Base-by-base conservation (phyloP, 202 grass and related monocot species). In the Thinopyrum obtusiflorum region DNA sequence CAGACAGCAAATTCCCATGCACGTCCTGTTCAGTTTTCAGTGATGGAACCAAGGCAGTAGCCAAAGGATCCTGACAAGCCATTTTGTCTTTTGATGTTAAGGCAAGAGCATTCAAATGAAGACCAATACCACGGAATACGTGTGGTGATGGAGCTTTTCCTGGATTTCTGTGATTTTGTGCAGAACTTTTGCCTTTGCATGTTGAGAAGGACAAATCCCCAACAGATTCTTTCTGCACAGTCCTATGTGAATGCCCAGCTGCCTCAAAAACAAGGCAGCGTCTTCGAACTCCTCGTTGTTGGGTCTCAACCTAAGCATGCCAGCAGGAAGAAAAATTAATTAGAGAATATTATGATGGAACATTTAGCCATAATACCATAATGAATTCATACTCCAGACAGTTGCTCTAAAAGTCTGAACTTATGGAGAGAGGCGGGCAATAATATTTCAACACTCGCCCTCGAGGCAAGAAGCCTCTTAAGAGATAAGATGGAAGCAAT, bases 201-300 rank as follows among this genome's bases (percentile, higher is more conserved):
- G 82, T 65, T 71, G 87, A 79, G 32, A 61, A 74, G 61, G 88
- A 88, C 65, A 83, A 12, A 81, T 79, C 27, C 11, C 65, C 63
- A 55, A 51, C 82, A 75, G 83, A 62, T 27, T 53, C 86, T 47
- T 84, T 84, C 44, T 81, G 66, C 63, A 77, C 20, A 77, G 82
- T 53, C 80, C 44, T 89, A 65, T 83, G 90, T 80, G 93, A 89
- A 80, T 85, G 62, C 20, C 90, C 80, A 87, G 85, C 67, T 71
- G 81, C 74, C 81, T 99, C 97, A 85, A 94, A 99, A 80, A 99
- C 82, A 78, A 99, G 85, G 79, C 97, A 99, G 35, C 97, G 97
- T 21, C 93, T 89, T 27, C 90, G 84, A 73, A 96, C 88, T 73
- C 97, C 93, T 85, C 92, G 91, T 77, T 96, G 95, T 68, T 94